Evolutionary conservation across 148 eudicot genomes (phyloP), one percentile per base, ranked within the genome.

Genomic region (Diospyros kaki): DNA sequence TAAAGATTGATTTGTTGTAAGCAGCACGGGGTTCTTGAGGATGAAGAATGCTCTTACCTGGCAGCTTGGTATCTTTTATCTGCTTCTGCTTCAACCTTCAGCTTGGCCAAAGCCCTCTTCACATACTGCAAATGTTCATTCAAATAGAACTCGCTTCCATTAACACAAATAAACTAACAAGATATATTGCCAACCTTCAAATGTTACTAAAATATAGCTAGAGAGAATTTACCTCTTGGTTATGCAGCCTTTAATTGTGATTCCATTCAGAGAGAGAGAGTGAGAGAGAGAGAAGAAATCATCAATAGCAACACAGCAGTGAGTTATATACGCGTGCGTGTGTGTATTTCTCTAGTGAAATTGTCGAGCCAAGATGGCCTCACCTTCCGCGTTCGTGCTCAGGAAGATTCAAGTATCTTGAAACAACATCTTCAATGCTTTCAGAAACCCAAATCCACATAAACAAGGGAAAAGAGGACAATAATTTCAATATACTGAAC

Each of bases 341-440:
- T 0, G 18, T 40, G n/a, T 2, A 43, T 39, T 12, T 61, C n/a
- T 7, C 1, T 70, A 8, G 4, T 41, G 46, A 54, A 55, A 46
- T 1, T 11, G n/a, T 10, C n/a, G 40, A 28, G 28, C 9, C 4
- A 38, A 42, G 40, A 6, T 9, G 52, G 13, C 13, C 69, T 73
- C 82, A 88, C 91, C 83, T 74, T 77, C 84, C 87, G 51, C 87
- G 71, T 66, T 88, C 91, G 72, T 86, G 87, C 61, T 88, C 89
- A 0, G 91, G 87, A 72, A 88, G 87, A 66, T 79, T 84, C 51
- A 82, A 63, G 64, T 73, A 88, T 18, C 89, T 81, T 65, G 58
- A 73, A 62, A 88, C 58, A 58, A 88, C 78, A 17, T 86, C 88
- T 81, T 86, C 92, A 40, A 84, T 67, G 73, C 89, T 88, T 51